These are phyloP conservation scores for Hypoxylon rickii DNA, from an alignment of 495 filamentous ascomycete species.

Conservation along the genomic window DNA sequence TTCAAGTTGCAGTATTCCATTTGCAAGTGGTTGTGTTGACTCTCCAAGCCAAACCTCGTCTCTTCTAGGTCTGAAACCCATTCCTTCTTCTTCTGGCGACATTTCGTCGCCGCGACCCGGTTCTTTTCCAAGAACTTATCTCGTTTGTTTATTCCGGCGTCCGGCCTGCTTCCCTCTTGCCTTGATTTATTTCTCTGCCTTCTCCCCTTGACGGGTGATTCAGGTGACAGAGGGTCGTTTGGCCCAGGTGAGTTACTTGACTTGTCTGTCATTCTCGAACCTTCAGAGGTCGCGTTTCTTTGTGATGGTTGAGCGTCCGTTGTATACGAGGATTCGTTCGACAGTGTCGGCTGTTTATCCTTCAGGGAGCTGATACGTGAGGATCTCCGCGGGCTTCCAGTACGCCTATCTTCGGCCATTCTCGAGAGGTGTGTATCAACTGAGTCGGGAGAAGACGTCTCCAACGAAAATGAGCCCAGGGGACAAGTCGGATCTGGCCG, in stretches of 20 bases:
- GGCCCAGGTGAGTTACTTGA: neutral
- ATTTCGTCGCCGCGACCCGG: constrained; percentile 82
- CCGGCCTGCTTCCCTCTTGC: neutral
- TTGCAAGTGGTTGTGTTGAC: constrained; percentile 41
- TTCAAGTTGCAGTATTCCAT: constrained; percentile 46
- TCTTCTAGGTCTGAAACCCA: constrained; percentile 66
- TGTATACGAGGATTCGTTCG: constrained; percentile 31
- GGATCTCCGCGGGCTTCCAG: neutral
- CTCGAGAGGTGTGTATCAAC: neutral
- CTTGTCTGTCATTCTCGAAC: neutral
- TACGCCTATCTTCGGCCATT: neutral
- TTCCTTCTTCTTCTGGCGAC: constrained; percentile 84
- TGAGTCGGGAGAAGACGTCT: no score
- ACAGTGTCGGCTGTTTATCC: constrained; percentile 16
- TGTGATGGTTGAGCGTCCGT: constrained; percentile 31
- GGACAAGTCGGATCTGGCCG: no score
- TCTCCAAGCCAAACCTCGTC: constrained; percentile 46
- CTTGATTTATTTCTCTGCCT: constrained; percentile 10
- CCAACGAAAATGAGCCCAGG: no score
- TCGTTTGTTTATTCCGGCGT: constrained; percentile 39
- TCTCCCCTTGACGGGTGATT: constrained; percentile 6
- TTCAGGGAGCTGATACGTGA: constrained; percentile 12
- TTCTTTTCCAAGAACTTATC: constrained; percentile 75
- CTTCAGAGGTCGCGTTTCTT: constrained; percentile 17
- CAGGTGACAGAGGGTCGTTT: neutral